phyloP scores from a whole-genome alignment of 2,329 filamentous ascomycete species.

The Teratosphaeria gauchensis region DNA sequence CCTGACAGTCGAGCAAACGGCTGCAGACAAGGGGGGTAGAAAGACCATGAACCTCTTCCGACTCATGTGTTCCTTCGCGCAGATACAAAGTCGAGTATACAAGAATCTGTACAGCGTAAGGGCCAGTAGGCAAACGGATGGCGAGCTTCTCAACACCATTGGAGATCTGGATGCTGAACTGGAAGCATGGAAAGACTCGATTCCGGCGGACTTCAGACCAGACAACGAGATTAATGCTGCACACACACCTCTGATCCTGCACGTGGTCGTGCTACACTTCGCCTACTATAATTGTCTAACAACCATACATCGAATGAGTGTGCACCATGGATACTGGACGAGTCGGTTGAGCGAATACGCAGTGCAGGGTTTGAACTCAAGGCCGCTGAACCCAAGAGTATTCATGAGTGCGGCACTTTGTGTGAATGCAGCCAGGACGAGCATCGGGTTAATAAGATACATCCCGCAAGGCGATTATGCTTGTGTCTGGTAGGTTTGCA shows the following conservation, averaged over 20 bases:
- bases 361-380: constrained; percentile 83
- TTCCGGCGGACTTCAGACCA: constrained; percentile 91
- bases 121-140: constrained; percentile 82
- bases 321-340: constrained; percentile 97
- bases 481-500: constrained; percentile 70
- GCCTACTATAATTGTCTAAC: constrained; percentile 97
- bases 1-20: constrained; percentile 31
- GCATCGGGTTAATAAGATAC: constrained; percentile 89
- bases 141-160: constrained; percentile 88
- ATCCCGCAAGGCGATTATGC: constrained; percentile 90
- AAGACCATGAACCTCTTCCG: constrained; percentile 93
- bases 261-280: constrained; percentile 90
- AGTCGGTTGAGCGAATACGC: constrained; percentile 89
- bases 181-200: constrained; percentile 93
- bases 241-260: constrained; percentile 85
- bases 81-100: constrained; percentile 91
- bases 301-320: constrained; percentile 96
- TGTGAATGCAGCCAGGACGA: constrained; percentile 83
- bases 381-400: constrained; percentile 83
- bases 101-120: constrained; percentile 86
- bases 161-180: constrained; percentile 75
- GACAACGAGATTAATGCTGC: constrained; percentile 92
- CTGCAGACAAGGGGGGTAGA: constrained; percentile 53
- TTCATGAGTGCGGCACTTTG: constrained; percentile 91
- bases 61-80: constrained; percentile 81